Base-by-base conservation (phyloP, 441 rosid species). In the Rhodomyrtus psidioides region DNA sequence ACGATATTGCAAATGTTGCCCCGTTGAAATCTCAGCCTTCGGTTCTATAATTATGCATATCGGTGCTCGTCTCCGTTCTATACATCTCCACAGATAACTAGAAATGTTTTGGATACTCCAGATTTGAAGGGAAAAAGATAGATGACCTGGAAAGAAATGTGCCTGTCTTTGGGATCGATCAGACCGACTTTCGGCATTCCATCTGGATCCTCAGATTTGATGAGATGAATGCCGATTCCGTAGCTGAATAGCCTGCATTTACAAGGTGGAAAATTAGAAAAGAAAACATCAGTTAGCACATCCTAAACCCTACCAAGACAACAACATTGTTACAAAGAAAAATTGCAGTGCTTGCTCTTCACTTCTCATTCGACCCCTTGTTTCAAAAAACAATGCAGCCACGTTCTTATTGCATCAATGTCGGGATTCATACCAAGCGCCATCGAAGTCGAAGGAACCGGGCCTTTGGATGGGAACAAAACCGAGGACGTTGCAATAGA, bases 91-190 rank as follows among this genome's bases (percentile, higher is more conserved):
- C 53, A 12, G 15, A 39, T 70, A 34, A 70, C 49, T 42, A 70
- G n/a, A 46, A 42, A 70, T 12, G 79, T 70, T 26, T 70, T 13
- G n/a, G n/a, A 34, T 39, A 70, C n/a, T 70, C n/a, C 79, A 70
- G 39, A 39, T 34, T 39, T 46, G 10, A 70, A 70, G 9, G 49
- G 16, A 56, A 70, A 70, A 39, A 39, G n/a, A 39, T 70, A 12
- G 79, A 70, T 12, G 79, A 85, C 86, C 56, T 74, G 86, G 86
- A 85, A 85, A 16, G 83, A 85, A 10, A 85, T 85, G 65, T 85
- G 86, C 53, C 81, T 85, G 86, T 85, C 86, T 39, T 85, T 85
- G 65, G 86, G 86, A 79, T 85, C 76, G 15, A 85, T 75, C 39
- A 6, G 79, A 10, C 14, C 16, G 49, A 39, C 79, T 70, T 70